A percentile compares a stretch with the other conserved stretches of the same genome.
Evolutionary conservation across 2,329 filamentous ascomycete species (phyloP).

Genomic region (Lasiodiplodia gonubiensis): DNA sequence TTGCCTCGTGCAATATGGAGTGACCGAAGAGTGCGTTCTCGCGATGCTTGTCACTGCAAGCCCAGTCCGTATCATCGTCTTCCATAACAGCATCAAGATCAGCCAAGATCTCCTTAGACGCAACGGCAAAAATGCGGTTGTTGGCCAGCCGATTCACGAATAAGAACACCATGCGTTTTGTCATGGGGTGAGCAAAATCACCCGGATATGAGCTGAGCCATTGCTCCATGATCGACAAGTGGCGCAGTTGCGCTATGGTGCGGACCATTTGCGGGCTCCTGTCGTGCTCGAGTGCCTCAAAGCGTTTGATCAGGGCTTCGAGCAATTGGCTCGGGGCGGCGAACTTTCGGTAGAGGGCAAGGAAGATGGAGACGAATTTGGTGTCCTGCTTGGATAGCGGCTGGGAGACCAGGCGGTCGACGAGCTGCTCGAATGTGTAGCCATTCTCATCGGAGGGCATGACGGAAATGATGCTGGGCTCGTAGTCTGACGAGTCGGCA

Average conservation of each 20-base stretch:
- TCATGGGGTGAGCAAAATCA: constrained; percentile 83
- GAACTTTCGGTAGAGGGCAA: constrained; percentile 94
- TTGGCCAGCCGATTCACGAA: constrained; percentile 78
- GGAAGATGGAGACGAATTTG: constrained; percentile 86
- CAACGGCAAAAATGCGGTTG: constrained; percentile 81
- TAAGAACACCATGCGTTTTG: constrained; percentile 71
- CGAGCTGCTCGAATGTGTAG: constrained; percentile 61
- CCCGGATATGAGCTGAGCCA: constrained; percentile 92
- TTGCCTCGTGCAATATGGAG: constrained; percentile 46
- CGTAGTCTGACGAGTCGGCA: constrained; percentile 69
- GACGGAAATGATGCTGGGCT: constrained; percentile 44
- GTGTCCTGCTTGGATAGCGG: constrained; percentile 85
- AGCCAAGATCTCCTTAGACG: constrained; percentile 83
- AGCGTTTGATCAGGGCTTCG: constrained; percentile 74
- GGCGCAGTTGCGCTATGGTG: constrained; percentile 80
- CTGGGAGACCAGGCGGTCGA: constrained; percentile 83
- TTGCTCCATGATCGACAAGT: constrained; percentile 81
- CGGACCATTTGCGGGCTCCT: constrained; percentile 74
- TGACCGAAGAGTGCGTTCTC: constrained; percentile 45
- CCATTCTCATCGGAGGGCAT: constrained; percentile 63
- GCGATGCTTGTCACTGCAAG: constrained; percentile 73
- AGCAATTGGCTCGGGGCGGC: constrained; percentile 80
- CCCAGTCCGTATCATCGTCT: constrained; percentile 93
- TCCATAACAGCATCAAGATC: constrained; percentile 77
- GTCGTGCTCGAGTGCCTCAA: constrained; percentile 73